These are phyloP conservation scores for Erodium texanum DNA, from an alignment of 441 rosid species.

Conservation along the genomic window DNA sequence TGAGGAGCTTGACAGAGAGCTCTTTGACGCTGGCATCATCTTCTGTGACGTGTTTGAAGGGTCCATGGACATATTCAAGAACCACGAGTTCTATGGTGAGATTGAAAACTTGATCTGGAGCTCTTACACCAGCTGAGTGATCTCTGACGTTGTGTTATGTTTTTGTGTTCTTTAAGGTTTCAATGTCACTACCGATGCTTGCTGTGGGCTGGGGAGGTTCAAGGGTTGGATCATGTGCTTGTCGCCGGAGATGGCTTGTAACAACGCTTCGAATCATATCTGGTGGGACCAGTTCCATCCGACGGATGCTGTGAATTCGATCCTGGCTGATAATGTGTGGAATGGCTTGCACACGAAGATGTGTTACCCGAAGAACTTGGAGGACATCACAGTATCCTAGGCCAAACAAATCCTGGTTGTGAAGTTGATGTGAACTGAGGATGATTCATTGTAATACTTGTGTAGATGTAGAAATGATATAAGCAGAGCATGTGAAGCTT, in stretches of 20 bases:
- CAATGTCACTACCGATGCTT: constrained; percentile 60
- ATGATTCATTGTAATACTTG: not conserved
- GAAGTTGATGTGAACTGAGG: not conserved
- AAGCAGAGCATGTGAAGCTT: constrained; percentile 5
- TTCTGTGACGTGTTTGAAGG: constrained; percentile 74
- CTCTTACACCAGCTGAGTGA: too few species aligned
- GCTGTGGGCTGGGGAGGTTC: constrained; percentile 76
- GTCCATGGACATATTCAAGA: constrained; percentile 68
- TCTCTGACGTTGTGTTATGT: too few species aligned
- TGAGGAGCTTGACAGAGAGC: constrained; percentile 46
- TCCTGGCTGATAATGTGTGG: constrained; percentile 83
- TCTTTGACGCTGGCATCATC: constrained; percentile 42
- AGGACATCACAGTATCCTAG: constrained; percentile 36
- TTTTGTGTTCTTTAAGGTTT: constrained; percentile 41
- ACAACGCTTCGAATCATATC: constrained; percentile 48
- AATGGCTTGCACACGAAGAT: constrained; percentile 56
- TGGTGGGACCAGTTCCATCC: constrained; percentile 99
- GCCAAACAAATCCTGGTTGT: not conserved
- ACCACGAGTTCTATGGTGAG: constrained; percentile 56
- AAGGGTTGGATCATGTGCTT: constrained; percentile 80
- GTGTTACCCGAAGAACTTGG: constrained; percentile 68
- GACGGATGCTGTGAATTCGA: constrained; percentile 69
- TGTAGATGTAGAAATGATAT: not conserved
- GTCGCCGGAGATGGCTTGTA: constrained; percentile 72
- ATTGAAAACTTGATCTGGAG: too few species aligned